phyloP scores from a whole-genome alignment of 352 stramenopile genomes.

The Phytophthora citrophthora region DNA sequence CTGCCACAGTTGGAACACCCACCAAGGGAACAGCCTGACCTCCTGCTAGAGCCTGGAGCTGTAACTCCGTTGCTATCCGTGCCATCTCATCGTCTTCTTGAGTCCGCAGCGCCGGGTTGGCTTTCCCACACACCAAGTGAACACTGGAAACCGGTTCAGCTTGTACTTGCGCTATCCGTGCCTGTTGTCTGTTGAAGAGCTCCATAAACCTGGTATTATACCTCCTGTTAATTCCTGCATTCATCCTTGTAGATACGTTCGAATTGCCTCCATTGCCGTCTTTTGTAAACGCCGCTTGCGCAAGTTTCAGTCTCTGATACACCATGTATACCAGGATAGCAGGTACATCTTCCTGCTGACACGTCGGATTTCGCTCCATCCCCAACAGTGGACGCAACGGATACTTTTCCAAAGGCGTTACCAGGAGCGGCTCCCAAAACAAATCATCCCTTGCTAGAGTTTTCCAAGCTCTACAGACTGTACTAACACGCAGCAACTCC shows the following conservation, averaged over 20 bases:
- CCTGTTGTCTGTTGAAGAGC: slow-evolving; percentile 22
- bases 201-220: slow-evolving; percentile 26
- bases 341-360: slow-evolving; percentile 37
- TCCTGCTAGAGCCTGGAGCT: slow-evolving; percentile 8
- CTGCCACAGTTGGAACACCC: slow-evolving; percentile 5
- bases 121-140: slow-evolving; percentile 33
- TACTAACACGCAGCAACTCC: slow-evolving; percentile 53
- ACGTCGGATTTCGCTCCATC: slow-evolving; percentile 29
- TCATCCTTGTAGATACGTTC: background rate
- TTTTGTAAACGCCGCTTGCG: slow-evolving; percentile 23
- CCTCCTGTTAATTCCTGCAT: slow-evolving; percentile 5
- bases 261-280: background rate
- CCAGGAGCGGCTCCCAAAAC: slow-evolving; percentile 72
- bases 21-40: slow-evolving; percentile 5
- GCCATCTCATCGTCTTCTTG: slow-evolving; percentile 14
- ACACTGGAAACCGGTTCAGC: slow-evolving; percentile 25
- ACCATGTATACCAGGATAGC: slow-evolving; percentile 82
- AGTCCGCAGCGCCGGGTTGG: slow-evolving; percentile 1
- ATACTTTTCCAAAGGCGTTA: slow-evolving; percentile 67
- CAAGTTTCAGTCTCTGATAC: slow-evolving; percentile 56
- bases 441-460: slow-evolving; percentile 56
- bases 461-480: slow-evolving; percentile 67
- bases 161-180: slow-evolving; percentile 7
- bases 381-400: slow-evolving; percentile 66
- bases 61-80: slow-evolving; percentile 20